Evolutionary conservation across 169 alveolate genomes (phyloP), one percentile per base, ranked within the genome.

Genomic region (Plasmodium fragile): DNA sequence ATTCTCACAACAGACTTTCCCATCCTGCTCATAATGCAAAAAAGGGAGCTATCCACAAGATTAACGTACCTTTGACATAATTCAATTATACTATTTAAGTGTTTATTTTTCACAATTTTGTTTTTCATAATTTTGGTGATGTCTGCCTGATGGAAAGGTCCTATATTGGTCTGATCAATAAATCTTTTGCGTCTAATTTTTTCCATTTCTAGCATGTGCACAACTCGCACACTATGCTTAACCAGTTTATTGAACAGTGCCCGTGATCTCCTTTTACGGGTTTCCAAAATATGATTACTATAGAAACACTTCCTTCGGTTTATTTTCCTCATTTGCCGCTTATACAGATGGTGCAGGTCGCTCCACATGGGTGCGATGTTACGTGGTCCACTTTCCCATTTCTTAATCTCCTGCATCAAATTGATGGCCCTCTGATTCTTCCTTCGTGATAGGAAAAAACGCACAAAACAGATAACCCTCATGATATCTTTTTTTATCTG

Each of bases 401-500:
- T 82, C 1, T 32, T 4, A 55, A 82, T 39, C 11, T 45, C 18
- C 25, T 28, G 43, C n/a, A 82, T 10, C 28, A 36, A 69, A 6
- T 82, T 65, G 52, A 82, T 69, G 28, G 92, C 92, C 22, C 82
- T 75, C 18, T 34, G 78, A 36, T 78, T 22, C 22, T 87, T 77
- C 32, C 80, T 55, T 49, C 6, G 36, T 39, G 87, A 87, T 16
- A 87, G 22, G 81, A 55, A 87, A 4, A 45, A 52, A 39, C 70
- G 70, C 8, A 87, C 81, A 75, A 87, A 75, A 87, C 34, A 43
- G 11, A 77, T 53, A 18, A 87, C n/a, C 49, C 69, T 11, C 69
- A 53, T 34, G 59, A 87, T n/a, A 36, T 75, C 41, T 87, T 87
- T 75, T 59, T 53, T 87, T 34, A 87, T 77, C 81, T 49, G 65